Evolutionary conservation across 129 eudicot genomes (phyloP), one percentile per base, ranked within the genome.

Genomic region (Pulicaria dysenterica): DNA sequence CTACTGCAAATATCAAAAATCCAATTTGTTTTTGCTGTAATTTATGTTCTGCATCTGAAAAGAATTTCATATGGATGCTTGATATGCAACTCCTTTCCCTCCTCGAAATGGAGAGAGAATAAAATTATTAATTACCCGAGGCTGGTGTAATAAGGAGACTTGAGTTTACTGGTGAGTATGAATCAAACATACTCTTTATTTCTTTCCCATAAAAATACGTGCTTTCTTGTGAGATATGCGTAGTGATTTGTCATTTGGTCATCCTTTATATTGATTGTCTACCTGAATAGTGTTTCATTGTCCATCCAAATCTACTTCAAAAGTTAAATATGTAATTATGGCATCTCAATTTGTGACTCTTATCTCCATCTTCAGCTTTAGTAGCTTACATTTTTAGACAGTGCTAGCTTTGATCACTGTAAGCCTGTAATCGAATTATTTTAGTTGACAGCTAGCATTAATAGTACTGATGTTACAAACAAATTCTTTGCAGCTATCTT

Each of bases 401-500:
- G n/a, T 76, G 4, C 19, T 51, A 37, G 60, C 12, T 38, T 65
- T 56, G 59, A 48, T 51, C 69, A 17, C 31, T 1, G 31, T 24
- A 34, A 45, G 68, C 17, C 47, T 67, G 63, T 73, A 39, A 65
- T 51, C n/a, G 45, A 63, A 64, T 34, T 68, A 11, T 44, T 46
- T 53, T 43, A 43, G 4, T 63, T 69, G 44, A 49, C 46, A 50
- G 50, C 40, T 64, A 59, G 39, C 40, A 44, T 57, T 44, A 40
- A 9, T 63, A 48, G 14, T 65, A 64, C 78, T 64, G 68, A 84
- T 61, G 71, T 65, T 56, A 41, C 51, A 24, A 45, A 14, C 46
- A 58, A 78, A 58, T 73, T 62, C 3, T 40, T 41, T 84, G 74
- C 98, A 92, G 98, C 80, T 92, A 54, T 87, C 98, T 57, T 64